Evolutionary conservation across 208 protist genomes (phyloP), one percentile per base, ranked within the genome.

Genomic region (Acanthamoeba castellanii): DNA sequence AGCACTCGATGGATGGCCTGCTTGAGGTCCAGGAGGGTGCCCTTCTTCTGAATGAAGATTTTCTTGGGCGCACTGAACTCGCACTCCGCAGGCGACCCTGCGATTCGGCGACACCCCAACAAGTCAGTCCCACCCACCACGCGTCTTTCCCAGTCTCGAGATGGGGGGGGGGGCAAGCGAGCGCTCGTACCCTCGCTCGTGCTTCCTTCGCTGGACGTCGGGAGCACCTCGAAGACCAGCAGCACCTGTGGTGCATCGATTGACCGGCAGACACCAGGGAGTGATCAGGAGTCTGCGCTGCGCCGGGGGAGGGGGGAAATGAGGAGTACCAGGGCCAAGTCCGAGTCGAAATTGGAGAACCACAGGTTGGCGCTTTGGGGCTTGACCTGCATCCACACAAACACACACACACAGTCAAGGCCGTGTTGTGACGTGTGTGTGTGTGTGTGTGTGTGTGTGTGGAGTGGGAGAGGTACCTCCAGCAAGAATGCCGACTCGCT

Each of bases 21-120:
- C 78, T 87, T 87, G 47, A 87, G 78, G 47, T 87, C 78, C 9
- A 52, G 78, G 4, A 87, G n/a, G 3, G 78, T 61, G 20, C 3
- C 78, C 22, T 32, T 37, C 50, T 37, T 25, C 50, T 37, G 1
- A 14, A 61, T 20, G 18, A 87, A 87, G 22, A 87, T 27, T 3
- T 37, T 18, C 32, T 61, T 55, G 1, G 78, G 78, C 78, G 78
- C 13, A 30, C 78, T 47, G 32, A 87, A 64, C 42, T 55, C 50
- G 27, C 50, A 87, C 27, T 20, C 13, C 25, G 42, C 42, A 18
- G 45, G 3, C 25, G 45, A 6, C 30, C 34, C 76, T 57, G 25
- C n/a, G 8, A 6, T 8, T 18, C 16, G 37, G 14, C 13, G 72
- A 52, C 47, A 4, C 47, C 47, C 47, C 47, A 4, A 4, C n/a